Percentiles rank a stretch among this genome's conserved stretches.
phyloP scores from a whole-genome alignment of 306 rosid genomes.

The Lagenaria siceraria region DNA sequence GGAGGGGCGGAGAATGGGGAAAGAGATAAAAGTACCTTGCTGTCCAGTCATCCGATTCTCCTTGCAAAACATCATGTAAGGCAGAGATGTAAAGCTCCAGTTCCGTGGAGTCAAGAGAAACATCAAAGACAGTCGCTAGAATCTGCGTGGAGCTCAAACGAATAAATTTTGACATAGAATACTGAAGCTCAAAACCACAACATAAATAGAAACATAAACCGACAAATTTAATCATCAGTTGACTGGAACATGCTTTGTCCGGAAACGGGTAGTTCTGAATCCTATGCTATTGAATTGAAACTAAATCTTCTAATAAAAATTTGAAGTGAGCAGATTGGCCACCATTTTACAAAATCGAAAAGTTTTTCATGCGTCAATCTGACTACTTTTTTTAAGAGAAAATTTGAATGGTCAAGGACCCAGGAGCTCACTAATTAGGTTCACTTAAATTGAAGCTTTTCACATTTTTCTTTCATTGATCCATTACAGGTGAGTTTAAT shows the following conservation, averaged over 20 bases:
- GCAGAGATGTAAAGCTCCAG: constrained; percentile 55
- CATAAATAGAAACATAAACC: not conserved
- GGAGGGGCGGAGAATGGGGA: not conserved
- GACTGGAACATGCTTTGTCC: not conserved
- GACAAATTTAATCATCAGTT: not conserved
- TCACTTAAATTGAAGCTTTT: not conserved
- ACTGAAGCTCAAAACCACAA: not conserved
- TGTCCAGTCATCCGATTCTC: constrained; percentile 35
- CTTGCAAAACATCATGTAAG: constrained; percentile 62
- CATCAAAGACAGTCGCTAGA: constrained; percentile 49
- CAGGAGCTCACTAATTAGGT: not conserved
- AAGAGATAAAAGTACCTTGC: constrained; percentile 41
- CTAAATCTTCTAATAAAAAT: not conserved
- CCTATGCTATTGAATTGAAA: not conserved
- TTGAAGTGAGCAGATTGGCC: not conserved
- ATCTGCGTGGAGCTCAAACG: constrained; percentile 36
- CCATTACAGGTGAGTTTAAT: not conserved
- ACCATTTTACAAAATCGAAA: not conserved
- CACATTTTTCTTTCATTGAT: not conserved
- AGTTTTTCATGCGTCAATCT: not conserved
- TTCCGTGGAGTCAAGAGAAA: constrained; percentile 47
- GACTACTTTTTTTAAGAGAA: not conserved
- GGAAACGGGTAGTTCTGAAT: not conserved
- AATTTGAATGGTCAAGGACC: not conserved
- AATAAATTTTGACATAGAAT: not conserved